Percentiles rank a stretch among this genome's conserved stretches.
phyloP scores from a whole-genome alignment of 805 yeast genomes.

The Starmerella cellae region DNA sequence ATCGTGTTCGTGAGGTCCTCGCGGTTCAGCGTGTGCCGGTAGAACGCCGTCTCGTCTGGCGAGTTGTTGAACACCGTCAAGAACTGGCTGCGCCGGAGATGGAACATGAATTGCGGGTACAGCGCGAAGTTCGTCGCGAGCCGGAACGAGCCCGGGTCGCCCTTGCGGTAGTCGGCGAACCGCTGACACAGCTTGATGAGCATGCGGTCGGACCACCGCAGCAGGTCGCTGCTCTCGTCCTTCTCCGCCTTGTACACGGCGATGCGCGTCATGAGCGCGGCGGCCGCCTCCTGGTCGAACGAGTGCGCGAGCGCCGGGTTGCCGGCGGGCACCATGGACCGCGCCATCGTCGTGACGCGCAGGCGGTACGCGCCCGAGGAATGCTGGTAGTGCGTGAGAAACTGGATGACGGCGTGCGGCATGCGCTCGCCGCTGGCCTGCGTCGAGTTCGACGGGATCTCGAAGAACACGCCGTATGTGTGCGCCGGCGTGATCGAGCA shows the following conservation, averaged over 20 bases:
- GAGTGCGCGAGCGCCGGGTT: conserved; percentile 43
- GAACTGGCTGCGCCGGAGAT: conserved; percentile 90
- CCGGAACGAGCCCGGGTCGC: conserved; percentile 69
- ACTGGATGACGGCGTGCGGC: conserved; percentile 42
- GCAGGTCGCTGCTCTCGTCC: conserved; percentile 73
- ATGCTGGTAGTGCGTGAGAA: conserved; percentile 85
- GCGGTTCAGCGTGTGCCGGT: conserved; percentile 79
- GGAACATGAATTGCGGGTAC: conserved; percentile 92
- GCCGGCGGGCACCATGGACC: conserved; percentile 41
- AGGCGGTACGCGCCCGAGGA: conserved; percentile 81
- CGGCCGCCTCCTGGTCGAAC: conserved; percentile 98
- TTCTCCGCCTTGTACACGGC: conserved; percentile 71
- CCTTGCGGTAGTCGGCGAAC: conserved; percentile 86
- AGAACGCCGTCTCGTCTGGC: conserved; percentile 96
- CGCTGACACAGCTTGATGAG: conserved; percentile 80
- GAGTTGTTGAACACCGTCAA: conserved; percentile 93
- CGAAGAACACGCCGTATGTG: conserved; percentile 81
- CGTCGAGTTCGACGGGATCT: conserved; percentile 36
- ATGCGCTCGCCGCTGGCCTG: conserved; percentile 24
- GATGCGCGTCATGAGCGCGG: conserved; percentile 80
- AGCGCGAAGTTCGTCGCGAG: conserved; percentile 71
- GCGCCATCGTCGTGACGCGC: conserved; percentile 75
- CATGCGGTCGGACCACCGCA: conserved; percentile 90
- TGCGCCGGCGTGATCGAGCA: conserved; percentile 76
- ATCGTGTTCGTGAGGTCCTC: conserved; percentile 88